These are phyloP conservation scores for Orbilia ellipsospora DNA, from an alignment of 2,329 filamentous ascomycete genomes.

Conservation along the genomic window DNA sequence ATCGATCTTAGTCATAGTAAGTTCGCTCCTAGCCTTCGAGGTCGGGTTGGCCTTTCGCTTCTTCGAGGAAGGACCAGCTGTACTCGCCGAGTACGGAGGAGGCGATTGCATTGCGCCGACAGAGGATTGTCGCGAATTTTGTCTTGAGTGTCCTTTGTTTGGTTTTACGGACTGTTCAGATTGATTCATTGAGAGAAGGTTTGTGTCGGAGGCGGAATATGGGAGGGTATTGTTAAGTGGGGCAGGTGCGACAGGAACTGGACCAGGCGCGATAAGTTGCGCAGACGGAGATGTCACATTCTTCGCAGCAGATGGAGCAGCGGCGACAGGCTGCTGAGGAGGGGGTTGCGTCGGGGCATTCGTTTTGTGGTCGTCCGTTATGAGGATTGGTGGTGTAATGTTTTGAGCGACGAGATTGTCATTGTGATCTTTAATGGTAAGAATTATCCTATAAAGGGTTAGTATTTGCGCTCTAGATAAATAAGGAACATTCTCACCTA, in stretches of 20 bases:
- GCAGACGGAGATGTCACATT: constrained; percentile 35
- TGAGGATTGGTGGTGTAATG: constrained; percentile 89
- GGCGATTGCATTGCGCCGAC: constrained; percentile 38
- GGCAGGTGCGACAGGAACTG: constrained; percentile 39
- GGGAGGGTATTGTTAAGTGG: constrained; percentile 24
- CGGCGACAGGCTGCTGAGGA: constrained; percentile 57
- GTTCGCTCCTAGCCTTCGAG: constrained; percentile 75
- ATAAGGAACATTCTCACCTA: constrained; percentile 63
- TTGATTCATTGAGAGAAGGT: constrained; percentile 60
- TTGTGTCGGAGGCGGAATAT: constrained; percentile 53
- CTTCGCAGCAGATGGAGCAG: constrained; percentile 16
- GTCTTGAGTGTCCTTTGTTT: constrained; percentile 37
- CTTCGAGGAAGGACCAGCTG: constrained; percentile 76
- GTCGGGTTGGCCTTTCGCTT: constrained; percentile 82
- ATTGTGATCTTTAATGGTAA: constrained; percentile 86
- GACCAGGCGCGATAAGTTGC: constrained; percentile 31
- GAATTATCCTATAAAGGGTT: constrained; percentile 74
- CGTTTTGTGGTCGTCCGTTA: constrained; percentile 97
- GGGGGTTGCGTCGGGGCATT: constrained; percentile 60
- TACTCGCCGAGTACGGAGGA: constrained; percentile 67
- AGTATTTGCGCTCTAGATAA: constrained; percentile 31
- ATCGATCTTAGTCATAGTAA: constrained; percentile 86
- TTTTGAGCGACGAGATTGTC: constrained; percentile 83
- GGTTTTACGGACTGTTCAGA: constrained; percentile 61
- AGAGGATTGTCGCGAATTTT: constrained; percentile 60